Evolutionary conservation across 1,284 basidiomycete species (phyloP), one percentile per base, ranked within the genome.

Genomic region (Quambalaria eucalypti): DNA sequence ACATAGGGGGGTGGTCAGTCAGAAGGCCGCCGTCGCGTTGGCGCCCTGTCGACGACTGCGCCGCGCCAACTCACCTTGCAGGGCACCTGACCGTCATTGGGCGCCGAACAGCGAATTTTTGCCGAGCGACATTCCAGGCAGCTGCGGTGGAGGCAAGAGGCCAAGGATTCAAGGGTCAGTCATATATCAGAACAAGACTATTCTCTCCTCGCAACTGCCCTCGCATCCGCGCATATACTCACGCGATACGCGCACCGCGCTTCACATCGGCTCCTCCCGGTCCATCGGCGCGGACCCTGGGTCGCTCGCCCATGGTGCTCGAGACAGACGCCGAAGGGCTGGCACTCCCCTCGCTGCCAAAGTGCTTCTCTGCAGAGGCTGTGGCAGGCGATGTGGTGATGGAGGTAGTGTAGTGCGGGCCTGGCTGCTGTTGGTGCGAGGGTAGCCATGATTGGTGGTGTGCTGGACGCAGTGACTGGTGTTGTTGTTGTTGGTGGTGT

Each of bases 221-320:
- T n/a, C n/a, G n/a, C n/a, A n/a, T n/a, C n/a, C n/a, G n/a, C n/a
- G n/a, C n/a, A n/a, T 9, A 5, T 4, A 53, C 51, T 53, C 39
- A 57, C 19, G 57, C 54, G 26, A 69, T 69, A 47, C 64, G 60
- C 29, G 66, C 66, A 28, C 66, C 66, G 38, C 65, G 64, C 44
- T 69, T 69, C 36, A 66, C 64, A 28, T 69, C 66, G 36, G 60
- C 57, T 23, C 66, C 65, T 21, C 66, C 66, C 7, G 66, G 66
- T 12, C 66, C 66, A 44, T 69, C 66, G 21, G 65, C 62, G 14
- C 66, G 38, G 5, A 69, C 61, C n/a, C 65, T 61, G 36, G 66
- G 61, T 57, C 59, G 61, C 14, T 61, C 64, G 42, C 42, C 42
- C 9, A 8, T 33, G 31, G 16, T 33, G 31, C 8, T 8, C 8